Base-by-base conservation (phyloP, 176 grass and related monocot species). In the Oryza rufipogon region DNA sequence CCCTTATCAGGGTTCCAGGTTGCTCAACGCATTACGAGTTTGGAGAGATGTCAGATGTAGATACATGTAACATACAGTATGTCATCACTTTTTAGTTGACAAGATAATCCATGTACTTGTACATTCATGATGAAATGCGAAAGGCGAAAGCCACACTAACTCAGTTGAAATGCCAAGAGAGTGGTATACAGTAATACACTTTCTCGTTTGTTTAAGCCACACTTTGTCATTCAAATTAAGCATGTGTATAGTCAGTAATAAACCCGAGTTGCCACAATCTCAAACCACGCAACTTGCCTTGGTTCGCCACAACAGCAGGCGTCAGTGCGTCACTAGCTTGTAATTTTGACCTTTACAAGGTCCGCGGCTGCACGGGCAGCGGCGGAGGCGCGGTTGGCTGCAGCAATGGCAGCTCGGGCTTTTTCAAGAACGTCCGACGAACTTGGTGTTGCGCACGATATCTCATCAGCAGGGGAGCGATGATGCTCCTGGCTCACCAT, bases 261-360 rank as follows among this genome's bases (percentile, higher is more conserved):
- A 9, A 26, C n/a, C 2, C 15, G 28, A 46, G n/a, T 34, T 33
- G 19, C 16, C 28, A 83, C 49, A 80, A 76, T 9, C 6, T 1
- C 46, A 30, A 75, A 49, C 26, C 23, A 68, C 26, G 19, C 19
- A 46, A 14, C 15, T 26, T 75, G 32, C 2, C 48, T 47, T 61
- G 36, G 51, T 51, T 82, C 3, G 14, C 32, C 52, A 39, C 20
- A 58, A 70, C 49, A 15, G 34, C 7, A 39, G 52, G 26, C 5
- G 17, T 86, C 80, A 87, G 58, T 68, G 26, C 5, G 17, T 86
- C 80, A 87, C 66, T 68, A 49, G 22, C 47, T 56, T 46, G 89
- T 69, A 89, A 92, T 86, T 87, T 92, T 94, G 71, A 87, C 74
- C 47, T 91, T 99, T 14, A 88, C 91, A 86, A 99, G 93, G 22